phyloP scores from a whole-genome alignment of 306 rosid genomes.

The Parietaria judaica region DNA sequence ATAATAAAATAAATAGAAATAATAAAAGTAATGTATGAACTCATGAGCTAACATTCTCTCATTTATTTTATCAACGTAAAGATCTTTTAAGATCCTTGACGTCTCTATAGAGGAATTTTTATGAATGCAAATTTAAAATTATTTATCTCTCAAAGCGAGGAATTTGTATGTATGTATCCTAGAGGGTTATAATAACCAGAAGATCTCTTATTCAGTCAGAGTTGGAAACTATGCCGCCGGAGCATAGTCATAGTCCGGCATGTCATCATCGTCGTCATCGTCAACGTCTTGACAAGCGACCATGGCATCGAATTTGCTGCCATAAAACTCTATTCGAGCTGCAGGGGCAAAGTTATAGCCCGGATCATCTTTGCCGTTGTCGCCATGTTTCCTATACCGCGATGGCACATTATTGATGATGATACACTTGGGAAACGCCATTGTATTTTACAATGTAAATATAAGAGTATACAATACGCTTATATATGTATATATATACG shows the following conservation, averaged over 20 bases:
- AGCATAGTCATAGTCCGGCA: slow-evolving; percentile 19
- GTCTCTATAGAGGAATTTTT: too few species aligned
- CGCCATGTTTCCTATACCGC: slow-evolving; percentile 9
- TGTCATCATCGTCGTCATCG: background rate
- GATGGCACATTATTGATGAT: background rate
- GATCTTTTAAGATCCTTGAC: too few species aligned
- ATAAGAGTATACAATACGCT: too few species aligned
- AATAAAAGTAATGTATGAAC: too few species aligned
- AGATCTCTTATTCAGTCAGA: background rate
- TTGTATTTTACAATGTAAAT: background rate
- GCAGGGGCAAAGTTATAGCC: slow-evolving; percentile 10
- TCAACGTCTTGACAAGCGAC: background rate
- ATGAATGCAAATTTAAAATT: too few species aligned
- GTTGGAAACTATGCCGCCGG: slow-evolving; percentile 8
- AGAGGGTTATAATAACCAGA: background rate
- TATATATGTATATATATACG: too few species aligned
- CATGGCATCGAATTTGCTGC: background rate
- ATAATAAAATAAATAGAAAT: too few species aligned
- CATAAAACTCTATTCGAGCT: background rate
- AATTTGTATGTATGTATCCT: too few species aligned
- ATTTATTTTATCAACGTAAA: too few species aligned
- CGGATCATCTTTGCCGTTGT: slow-evolving; percentile 1
- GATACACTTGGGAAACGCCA: background rate
- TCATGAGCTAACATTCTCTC: too few species aligned
- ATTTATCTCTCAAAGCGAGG: too few species aligned